Conservation (phyloP, 257 asterid species). For the Forsythia viridissima region DNA sequence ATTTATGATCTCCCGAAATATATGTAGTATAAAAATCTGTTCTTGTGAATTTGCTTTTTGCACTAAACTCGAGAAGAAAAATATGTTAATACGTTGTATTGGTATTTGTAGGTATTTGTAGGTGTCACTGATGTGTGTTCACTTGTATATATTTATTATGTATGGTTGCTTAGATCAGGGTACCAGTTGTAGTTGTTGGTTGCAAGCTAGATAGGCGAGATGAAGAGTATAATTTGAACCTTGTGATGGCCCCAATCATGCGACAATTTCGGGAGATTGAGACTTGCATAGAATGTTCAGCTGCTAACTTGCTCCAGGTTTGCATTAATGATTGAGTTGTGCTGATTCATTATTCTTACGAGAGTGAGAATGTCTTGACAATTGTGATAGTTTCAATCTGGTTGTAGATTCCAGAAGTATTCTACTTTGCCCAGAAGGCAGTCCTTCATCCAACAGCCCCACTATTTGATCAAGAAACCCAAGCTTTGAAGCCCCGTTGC, state of each 20-base stretch:
- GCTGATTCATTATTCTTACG: conserved; percentile 10
- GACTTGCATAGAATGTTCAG: conserved; percentile 94
- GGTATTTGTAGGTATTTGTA: conserved; percentile 1
- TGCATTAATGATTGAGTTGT: conserved; percentile 23
- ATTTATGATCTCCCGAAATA: background rate
- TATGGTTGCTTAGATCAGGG: conserved; percentile 62
- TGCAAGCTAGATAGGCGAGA: conserved; percentile 89
- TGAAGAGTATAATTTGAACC: conserved; percentile 64
- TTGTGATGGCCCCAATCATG: conserved; percentile 87
- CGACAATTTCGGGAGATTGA: conserved; percentile 94
- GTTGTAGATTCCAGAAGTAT: conserved; percentile 83
- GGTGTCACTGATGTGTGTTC: conserved; percentile 11
- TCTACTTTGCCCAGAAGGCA: conserved; percentile 93
- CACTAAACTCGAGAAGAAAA: conserved; percentile 8
- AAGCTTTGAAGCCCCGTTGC: conserved; percentile 80
- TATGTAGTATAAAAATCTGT: background rate
- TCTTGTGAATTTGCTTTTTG: conserved; percentile 8
- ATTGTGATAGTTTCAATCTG: conserved; percentile 24
- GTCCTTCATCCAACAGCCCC: conserved; percentile 98
- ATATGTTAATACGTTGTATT: conserved; percentile 12
- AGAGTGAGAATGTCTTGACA: conserved; percentile 5
- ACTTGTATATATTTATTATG: conserved; percentile 14
- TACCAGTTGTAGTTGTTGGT: conserved; percentile 89
- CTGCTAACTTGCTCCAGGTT: conserved; percentile 87
- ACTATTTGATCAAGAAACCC: conserved; percentile 87